Conservation (phyloP, 2,329 filamentous ascomycete genomes). For the Xylariaceae sp. region DNA sequence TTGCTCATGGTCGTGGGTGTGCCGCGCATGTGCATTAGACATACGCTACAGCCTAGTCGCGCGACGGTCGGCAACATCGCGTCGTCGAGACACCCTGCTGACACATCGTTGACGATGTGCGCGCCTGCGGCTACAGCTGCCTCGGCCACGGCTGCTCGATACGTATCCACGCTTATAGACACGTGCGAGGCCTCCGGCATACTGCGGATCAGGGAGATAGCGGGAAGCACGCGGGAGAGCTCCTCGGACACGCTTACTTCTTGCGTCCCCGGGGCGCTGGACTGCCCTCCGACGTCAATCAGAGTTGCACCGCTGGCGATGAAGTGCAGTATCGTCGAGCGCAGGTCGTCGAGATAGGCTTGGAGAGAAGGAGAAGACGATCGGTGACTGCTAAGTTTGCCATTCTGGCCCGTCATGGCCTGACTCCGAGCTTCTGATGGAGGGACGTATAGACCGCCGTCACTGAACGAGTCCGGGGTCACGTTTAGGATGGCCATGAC, state of each 20-base stretch:
- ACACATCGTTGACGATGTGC: conserved; percentile 93
- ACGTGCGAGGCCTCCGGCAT: conserved; percentile 56
- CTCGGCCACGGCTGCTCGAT: conserved; percentile 75
- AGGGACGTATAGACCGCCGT: conserved; percentile 62
- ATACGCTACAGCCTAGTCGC: conserved; percentile 68
- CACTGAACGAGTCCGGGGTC: conserved; percentile 95
- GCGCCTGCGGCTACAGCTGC: conserved; percentile 72
- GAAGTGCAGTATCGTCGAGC: conserved; percentile 54
- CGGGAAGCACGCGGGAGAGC: conserved; percentile 68
- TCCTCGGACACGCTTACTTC: conserved; percentile 71
- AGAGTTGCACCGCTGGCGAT: conserved; percentile 70
- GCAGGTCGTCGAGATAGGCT: conserved; percentile 42
- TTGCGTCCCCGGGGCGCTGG: conserved; percentile 70
- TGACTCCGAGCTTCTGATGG: neutral
- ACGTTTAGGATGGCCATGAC: conserved; percentile 94
- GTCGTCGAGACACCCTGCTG: conserved; percentile 70
- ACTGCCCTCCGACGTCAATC: conserved; percentile 90
- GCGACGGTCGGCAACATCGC: conserved; percentile 80
- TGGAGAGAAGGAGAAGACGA: conserved; percentile 1
- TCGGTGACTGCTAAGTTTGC: neutral
- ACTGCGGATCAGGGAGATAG: conserved; percentile 66
- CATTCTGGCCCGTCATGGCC: neutral
- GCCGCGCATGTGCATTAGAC: conserved; percentile 91
- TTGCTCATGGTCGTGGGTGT: conserved; percentile 74
- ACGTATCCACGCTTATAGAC: conserved; percentile 89